Base-by-base conservation (phyloP, 495 filamentous ascomycete genomes). In the Trichoderma asperelloides region DNA sequence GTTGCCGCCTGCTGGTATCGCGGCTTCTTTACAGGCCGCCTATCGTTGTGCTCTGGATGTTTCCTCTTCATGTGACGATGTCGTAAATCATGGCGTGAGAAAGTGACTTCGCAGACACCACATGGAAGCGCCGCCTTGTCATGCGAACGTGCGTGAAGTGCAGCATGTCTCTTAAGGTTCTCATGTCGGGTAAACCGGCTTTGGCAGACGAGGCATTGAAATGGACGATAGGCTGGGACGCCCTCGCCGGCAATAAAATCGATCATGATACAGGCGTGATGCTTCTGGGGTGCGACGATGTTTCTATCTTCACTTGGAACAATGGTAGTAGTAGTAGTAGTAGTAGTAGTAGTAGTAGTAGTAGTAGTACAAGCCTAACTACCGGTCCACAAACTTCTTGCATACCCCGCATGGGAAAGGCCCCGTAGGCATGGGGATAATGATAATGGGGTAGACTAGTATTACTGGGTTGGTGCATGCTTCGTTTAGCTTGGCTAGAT, bases 101-200 rank as follows among this genome's bases (percentile, higher is more conserved):
- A 78, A 15, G 72, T 76, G 2, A 71, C 72, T 25, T 72, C 66
- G 69, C 75, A 77, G 55, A 73, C 70, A 12, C 68, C 66, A 63
- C 76, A 78, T 18, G 71, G 65, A 2, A 78, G 63, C 15, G 72
- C 67, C 8, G 65, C 63, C 9, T 72, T 69, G 33, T 69, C 68
- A 30, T 69, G 71, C 12, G 71, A 73, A 9, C 75, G 74, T 23
- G 71, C 69, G 65, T 78, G 76, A 12, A 77, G 68, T 2, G 70
- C 69, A 18, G 75, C 70, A 71, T 78, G 76, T 62, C 76, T 74
- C 66, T 78, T 78, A 70, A 78, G 75, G 65, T 78, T 78, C 66
- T 78, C 76, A 66, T 77, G 74, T 57, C 76, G 70, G 37, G 75
- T 78, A 64, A 78, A 78, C 13, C 76, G 76, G 40, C 71, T 74